These are phyloP conservation scores for Didymella sp. DNA, from an alignment of 2,329 filamentous ascomycete genomes.

Conservation along the genomic window DNA sequence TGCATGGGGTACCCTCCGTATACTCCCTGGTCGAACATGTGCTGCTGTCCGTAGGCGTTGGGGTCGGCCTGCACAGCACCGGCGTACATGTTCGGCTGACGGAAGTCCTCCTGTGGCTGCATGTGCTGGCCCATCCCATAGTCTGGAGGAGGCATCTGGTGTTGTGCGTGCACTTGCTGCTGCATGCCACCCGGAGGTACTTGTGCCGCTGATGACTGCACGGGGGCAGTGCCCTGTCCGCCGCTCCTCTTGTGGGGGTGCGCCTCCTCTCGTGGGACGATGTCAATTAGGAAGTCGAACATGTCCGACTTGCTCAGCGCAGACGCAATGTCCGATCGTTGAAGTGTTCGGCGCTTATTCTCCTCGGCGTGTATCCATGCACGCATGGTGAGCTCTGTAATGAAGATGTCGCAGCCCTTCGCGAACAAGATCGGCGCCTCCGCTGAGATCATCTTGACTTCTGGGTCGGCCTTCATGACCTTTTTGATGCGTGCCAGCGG, in stretches of 20 bases:
- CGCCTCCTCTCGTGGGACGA: conserved; percentile 94
- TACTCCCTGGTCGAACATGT: conserved; percentile 86
- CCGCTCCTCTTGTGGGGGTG: conserved; percentile 75
- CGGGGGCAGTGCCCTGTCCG: conserved; percentile 45
- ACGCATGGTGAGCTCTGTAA: conserved; percentile 97
- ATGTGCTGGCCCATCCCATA: conserved; percentile 67
- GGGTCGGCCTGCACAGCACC: conserved; percentile 78
- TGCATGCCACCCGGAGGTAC: conserved; percentile 44
- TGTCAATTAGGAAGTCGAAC: conserved; percentile 99
- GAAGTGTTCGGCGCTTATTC: conserved; percentile 94
- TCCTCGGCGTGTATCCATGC: conserved; percentile 99
- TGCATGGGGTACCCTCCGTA: conserved; percentile 82
- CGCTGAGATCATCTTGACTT: conserved; percentile 99
- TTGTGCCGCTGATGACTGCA: conserved; percentile 51
- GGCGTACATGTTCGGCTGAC: conserved; percentile 81
- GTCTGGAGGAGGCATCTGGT: conserved; percentile 62
- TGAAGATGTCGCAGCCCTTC: conserved; percentile 99
- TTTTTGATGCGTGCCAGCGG: conserved; percentile 99
- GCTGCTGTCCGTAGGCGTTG: conserved; percentile 76
- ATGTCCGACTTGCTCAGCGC: conserved; percentile 97
- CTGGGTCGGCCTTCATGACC: conserved; percentile 99
- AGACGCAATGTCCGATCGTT: conserved; percentile 94
- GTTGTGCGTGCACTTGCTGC: conserved; percentile 56
- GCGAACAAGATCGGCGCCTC: conserved; percentile 98
- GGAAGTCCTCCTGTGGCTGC: conserved; percentile 71